phyloP scores from a whole-genome alignment of 2,329 filamentous ascomycete species.

The Catunica adiposa region DNA sequence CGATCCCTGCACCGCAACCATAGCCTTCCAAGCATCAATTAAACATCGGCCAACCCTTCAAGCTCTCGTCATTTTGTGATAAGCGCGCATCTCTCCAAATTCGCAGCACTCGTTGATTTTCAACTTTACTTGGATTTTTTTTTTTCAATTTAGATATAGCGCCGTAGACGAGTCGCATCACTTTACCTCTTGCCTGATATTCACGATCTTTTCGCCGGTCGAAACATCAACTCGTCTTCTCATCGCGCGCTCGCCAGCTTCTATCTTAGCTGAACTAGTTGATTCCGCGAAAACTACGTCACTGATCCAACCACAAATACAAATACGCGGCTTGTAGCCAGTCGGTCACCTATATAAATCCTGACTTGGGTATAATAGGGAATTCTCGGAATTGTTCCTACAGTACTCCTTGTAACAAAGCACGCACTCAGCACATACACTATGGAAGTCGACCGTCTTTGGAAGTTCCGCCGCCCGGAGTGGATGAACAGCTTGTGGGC shows the following conservation, averaged over 20 bases:
- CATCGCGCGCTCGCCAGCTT: neutral
- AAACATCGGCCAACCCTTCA: neutral
- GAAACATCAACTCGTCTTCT: neutral
- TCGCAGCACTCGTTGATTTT: neutral
- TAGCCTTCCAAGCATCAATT: slow-evolving; percentile 6
- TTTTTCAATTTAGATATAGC: neutral
- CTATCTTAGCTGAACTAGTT: neutral
- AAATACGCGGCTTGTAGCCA: neutral
- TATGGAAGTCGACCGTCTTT: slow-evolving; percentile 50
- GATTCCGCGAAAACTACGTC: slow-evolving; percentile 11
- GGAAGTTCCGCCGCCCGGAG: slow-evolving; percentile 49
- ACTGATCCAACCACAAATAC: slow-evolving; percentile 1
- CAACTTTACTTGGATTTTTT: neutral
- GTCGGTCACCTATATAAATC: no score
- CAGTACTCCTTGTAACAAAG: neutral
- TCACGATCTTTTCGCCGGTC: neutral
- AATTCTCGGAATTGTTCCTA: neutral
- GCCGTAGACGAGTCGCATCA: neutral
- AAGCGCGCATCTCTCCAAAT: neutral
- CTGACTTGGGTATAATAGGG: neutral
- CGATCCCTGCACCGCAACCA: slow-evolving; percentile 7
- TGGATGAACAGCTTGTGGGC: slow-evolving; percentile 50
- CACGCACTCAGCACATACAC: slow-evolving; percentile 8
- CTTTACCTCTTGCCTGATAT: neutral
- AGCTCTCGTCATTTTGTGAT: neutral